A percentile compares a stretch with the other conserved stretches of the same genome.
Conservation (phyloP, 2,329 filamentous ascomycete genomes). For the Mollisia scopiformis region DNA sequence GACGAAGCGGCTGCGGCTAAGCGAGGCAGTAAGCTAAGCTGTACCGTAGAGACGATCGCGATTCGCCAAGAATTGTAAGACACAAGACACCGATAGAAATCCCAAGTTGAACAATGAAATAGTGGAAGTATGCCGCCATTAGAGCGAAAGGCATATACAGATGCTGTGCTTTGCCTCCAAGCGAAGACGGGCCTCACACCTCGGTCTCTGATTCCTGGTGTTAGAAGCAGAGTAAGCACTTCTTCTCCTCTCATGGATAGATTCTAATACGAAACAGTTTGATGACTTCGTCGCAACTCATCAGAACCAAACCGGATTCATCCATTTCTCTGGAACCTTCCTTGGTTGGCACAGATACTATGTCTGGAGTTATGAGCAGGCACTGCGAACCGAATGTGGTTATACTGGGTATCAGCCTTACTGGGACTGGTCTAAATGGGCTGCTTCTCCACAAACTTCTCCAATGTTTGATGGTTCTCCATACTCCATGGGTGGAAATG, state of each 20-base stretch:
- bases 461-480: conserved; percentile 54
- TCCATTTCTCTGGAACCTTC: conserved; percentile 34
- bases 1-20: conserved; percentile 9
- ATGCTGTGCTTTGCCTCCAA: conserved; percentile 40
- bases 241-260: no score
- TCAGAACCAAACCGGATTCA: conserved; percentile 33
- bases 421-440: conserved; percentile 21
- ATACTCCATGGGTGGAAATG: conserved; percentile 51
- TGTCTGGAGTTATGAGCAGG: conserved; percentile 44
- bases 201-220: conserved; percentile 32
- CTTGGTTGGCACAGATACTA: conserved; percentile 48
- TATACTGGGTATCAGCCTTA: conserved; percentile 46
- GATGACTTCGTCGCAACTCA: conserved; percentile 42
- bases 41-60: conserved; percentile 40
- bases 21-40: conserved; percentile 22
- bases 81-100: neutral
- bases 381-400: conserved; percentile 45
- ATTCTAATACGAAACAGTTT: no score
- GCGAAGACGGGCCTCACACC: conserved; percentile 33
- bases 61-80: conserved; percentile 45
- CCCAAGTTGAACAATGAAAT: neutral
- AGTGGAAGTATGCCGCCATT: conserved; percentile 3
- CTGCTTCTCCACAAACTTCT: conserved; percentile 22
- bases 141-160: conserved; percentile 31
- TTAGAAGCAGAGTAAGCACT: conserved; percentile 35